Base-by-base conservation (phyloP, 2,329 filamentous ascomycete species). In the Samsoniella hepiali region DNA sequence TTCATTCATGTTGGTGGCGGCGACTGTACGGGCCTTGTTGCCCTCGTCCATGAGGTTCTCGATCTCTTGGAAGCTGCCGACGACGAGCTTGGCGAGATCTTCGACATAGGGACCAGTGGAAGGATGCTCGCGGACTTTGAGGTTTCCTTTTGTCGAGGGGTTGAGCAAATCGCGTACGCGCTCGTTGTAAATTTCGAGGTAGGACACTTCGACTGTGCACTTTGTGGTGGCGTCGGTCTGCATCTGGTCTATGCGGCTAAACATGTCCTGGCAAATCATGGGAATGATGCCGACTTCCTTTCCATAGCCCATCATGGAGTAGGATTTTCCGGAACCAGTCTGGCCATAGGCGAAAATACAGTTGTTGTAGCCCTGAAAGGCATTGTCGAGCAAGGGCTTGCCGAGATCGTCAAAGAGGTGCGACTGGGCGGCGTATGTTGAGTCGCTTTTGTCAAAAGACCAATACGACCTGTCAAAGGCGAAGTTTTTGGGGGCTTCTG, bases 281-380 rank as follows among this genome's bases (percentile, higher is more conserved):
- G 96, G 95, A 66, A 98, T 98, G 67, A 99, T 95, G 75, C 95
- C 95, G 64, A 93, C 86, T 73, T 99, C 94, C 72, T 94, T 90
- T 61, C 95, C 95, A 78, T 98, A 99, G 56, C 95, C 95, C 95
- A 99, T 99, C 94, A 99, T 99, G 38, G 93, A 97, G 77, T 99
- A 99, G 17, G 93, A 97, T 79, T 99, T 99, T 77, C 95, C 95
- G 1, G 95, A 98, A 69, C 95, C 95, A 2, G 95, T 99, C 80
- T 99, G 95, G 22, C 95, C 95, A 74, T 99, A 99, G 15, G 95
- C 95, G 75, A 99, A 99, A 73, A 99, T 99, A 82, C 95, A 99
- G 77, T 98, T 99, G 82, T 99, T 98, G 81, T 98, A 99, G 51
- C 95, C 95, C 72, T 94, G 88, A 74, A 99, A 99, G 22, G 95